Evolutionary conservation across 805 yeast genomes (phyloP), one percentile per base, ranked within the genome.

Genomic region (Cyberlindnera misumaiensis): DNA sequence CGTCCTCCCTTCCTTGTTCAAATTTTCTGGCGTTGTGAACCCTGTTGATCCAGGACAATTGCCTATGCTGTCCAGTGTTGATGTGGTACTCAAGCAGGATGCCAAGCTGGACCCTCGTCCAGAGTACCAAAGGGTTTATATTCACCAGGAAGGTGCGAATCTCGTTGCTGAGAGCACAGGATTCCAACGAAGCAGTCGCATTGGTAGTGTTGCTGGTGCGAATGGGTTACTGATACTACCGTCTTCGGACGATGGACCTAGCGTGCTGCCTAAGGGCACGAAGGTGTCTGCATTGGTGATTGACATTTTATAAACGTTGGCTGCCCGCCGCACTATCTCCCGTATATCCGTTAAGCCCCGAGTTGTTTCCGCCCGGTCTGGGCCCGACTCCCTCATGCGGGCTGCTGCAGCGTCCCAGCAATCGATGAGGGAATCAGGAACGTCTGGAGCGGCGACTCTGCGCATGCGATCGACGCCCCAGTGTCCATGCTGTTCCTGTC

Each of bases 121-220:
- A 1, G 79, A 73, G 41, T 73, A 67, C 48, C 77, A 73, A 36
- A 48, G 80, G 14, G 77, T 64, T 2, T 35, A 38, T 11, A 52
- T 69, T 5, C 40, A 37, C 10, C 70, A 64, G 30, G 39, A 36
- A 9, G 42, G 38, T 3, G 34, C 25, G 4, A 58, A 63, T 5
- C 47, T 70, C 32, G 41, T 56, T 3, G 75, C 75, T 4, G 44
- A 48, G 16, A 60, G 64, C 11, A 72, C 78, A 0, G 80, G 80
- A 2, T 62, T 63, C 42, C 80, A 73, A 46, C 52, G 80, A 39
- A 70, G 76, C 41, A 67, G 75, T 39, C 52, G 73, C 15, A 64
- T 73, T 10, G 70, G 67, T 1, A 67, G 75, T 16, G 58, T 73
- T 51, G 63, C 55, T n/a, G 60, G 63, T 0, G 73, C 77, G 1